These are phyloP conservation scores for Dryadomyces quercus-mongolicae DNA, from an alignment of 2,329 filamentous ascomycete genomes.

Conservation along the genomic window DNA sequence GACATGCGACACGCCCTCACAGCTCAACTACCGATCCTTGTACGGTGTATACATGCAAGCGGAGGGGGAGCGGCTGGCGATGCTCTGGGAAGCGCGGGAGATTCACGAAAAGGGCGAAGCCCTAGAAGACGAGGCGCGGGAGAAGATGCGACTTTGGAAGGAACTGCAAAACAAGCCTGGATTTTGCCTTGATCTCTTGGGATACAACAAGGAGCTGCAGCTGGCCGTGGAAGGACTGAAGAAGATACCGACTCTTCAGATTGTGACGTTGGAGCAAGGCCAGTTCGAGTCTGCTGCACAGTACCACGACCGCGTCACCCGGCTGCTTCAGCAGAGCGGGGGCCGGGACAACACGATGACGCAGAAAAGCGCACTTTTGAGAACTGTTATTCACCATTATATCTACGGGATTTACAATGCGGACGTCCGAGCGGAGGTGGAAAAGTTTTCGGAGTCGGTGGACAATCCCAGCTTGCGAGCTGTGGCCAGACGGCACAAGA, in stretches of 20 bases:
- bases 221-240: constrained; percentile 33
- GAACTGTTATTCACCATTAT: constrained; percentile 30
- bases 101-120: constrained; percentile 22
- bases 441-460: constrained; percentile 18
- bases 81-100: constrained; percentile 29
- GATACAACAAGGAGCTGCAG: constrained; percentile 42
- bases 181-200: constrained; percentile 33
- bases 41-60: constrained; percentile 39
- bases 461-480: constrained; percentile 23
- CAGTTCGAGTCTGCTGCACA: constrained; percentile 36
- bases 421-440: constrained; percentile 31
- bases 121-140: constrained; percentile 24
- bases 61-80: constrained; percentile 43
- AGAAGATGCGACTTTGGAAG: constrained; percentile 32
- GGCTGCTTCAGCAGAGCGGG: constrained; percentile 24
- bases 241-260: constrained; percentile 38
- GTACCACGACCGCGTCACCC: constrained; percentile 35
- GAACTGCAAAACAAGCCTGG: constrained; percentile 24
- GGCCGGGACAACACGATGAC: constrained; percentile 13
- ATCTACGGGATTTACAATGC: constrained; percentile 37
- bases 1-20: constrained; percentile 17
- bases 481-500: constrained; percentile 38
- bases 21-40: constrained; percentile 32
- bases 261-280: constrained; percentile 40
- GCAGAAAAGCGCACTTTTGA: constrained; percentile 13